Base-by-base conservation (phyloP, 225 moss, liverwort and hornwort genomes). In the Rhytidiadelphus loreus region DNA sequence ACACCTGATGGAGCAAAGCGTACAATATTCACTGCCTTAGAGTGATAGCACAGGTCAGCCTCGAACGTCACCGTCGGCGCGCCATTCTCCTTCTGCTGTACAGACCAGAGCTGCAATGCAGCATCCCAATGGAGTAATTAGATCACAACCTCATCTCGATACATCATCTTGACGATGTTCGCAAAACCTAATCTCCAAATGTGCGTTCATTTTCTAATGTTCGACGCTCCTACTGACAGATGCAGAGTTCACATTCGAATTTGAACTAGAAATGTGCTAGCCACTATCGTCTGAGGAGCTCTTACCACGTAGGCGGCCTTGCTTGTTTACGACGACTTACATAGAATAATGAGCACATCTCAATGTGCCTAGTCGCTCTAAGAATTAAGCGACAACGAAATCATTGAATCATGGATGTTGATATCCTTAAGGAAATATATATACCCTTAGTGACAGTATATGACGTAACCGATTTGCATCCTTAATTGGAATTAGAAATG, bases 1-100 rank as follows among this genome's bases (percentile, higher is more conserved):
- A 55, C 75, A 94, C 98, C 98, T 88, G 97, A 96, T 41, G 97
- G 93, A 41, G 97, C 90, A 74, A 99, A 99, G 56, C 99, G 96
- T 48, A 99, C 26, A 68, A 96, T 90, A 89, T 99, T 99, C 59
- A 97, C 99, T 44, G 99, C 96, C 83, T 96, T 94, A 1, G 92
- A 89, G 87, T 99, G 99, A 87, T 96, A 96, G 59, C 94, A 94
- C 59, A 99, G 94, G 73, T 95, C 96, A 59, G 95, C 91, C 90
- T 96, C 94, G 83, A 95, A 96, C 24, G 86, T 84, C 73, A 95
- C 97, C 52, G 93, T 88, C 44, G 97, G 97, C 53, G 87, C 69
- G 23, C 91, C 92, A 89, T 96, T 95, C 71, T 96, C 97, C 53
- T 88, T 93, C 57, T 86, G 92, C 77, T 89, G 87, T 23, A 99